Percentiles rank a stretch among this genome's conserved stretches.
These are phyloP conservation scores for Heliamphora exappendiculata DNA, from an alignment of 148 eudicot genomes.

Conservation along the genomic window DNA sequence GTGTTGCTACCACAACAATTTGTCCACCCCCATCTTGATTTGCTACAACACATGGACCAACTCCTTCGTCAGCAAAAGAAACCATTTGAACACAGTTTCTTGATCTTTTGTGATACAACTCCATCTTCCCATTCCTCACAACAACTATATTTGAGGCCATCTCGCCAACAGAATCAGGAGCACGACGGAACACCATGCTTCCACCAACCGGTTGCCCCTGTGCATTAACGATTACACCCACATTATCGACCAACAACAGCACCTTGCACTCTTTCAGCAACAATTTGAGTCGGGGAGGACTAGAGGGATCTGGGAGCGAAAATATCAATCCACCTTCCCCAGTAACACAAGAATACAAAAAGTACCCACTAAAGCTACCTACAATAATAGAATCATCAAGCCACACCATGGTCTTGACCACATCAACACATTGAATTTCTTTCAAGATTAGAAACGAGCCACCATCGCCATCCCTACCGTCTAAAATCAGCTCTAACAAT, in stretches of 20 bases:
- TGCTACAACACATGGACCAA: constrained; percentile 41
- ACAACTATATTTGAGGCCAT: constrained; percentile 52
- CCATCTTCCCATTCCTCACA: constrained; percentile 52
- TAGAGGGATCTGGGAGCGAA: constrained; percentile 64
- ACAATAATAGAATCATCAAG: constrained; percentile 70
- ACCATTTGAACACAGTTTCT: constrained; percentile 65
- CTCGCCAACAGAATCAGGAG: constrained; percentile 71
- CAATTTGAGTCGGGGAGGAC: constrained; percentile 54
- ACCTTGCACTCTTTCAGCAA: constrained; percentile 52
- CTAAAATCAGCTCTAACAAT: constrained; percentile 41
- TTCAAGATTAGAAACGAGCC: constrained; percentile 45
- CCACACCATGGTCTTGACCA: constrained; percentile 60
- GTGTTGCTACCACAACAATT: constrained; percentile 55
- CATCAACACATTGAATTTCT: constrained; percentile 72
- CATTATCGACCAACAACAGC: constrained; percentile 81
- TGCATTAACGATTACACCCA: constrained; percentile 60
- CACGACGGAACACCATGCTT: constrained; percentile 68
- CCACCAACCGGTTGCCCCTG: constrained; percentile 92
- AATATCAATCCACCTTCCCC: constrained; percentile 63
- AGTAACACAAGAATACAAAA: constrained; percentile 55
- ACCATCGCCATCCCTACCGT: constrained; percentile 23
- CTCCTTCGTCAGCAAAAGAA: constrained; percentile 42
- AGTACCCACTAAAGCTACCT: constrained; percentile 64
- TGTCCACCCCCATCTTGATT: constrained; percentile 50
- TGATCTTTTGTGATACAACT: constrained; percentile 68